phyloP scores from a whole-genome alignment of 495 filamentous ascomycete genomes.

The Cudoniella acicularis region DNA sequence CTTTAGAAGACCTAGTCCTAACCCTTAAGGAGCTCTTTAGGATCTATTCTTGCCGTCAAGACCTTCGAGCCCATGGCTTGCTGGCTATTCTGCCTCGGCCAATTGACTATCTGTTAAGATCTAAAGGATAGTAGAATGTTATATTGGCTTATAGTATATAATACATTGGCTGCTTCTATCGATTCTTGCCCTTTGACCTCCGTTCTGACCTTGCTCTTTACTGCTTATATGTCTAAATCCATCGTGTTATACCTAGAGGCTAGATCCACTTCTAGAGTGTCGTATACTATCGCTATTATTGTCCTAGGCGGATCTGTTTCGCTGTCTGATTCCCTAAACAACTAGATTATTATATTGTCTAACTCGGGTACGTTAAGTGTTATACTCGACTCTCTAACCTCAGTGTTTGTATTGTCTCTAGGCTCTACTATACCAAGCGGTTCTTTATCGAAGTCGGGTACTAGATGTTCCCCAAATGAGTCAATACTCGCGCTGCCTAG shows the following conservation, averaged over 20 bases:
- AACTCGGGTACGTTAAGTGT: too few relatives aligned
- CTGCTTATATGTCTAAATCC: conserved; percentile 1
- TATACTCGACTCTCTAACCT: too few relatives aligned
- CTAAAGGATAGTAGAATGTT: neutral
- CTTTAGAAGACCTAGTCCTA: conserved; percentile 11
- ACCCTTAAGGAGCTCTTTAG: neutral
- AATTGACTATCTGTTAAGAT: conserved; percentile 1
- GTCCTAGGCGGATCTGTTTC: too few relatives aligned
- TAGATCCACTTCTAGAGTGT: neutral
- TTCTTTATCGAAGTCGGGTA: conserved; percentile 1
- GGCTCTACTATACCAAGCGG: too few relatives aligned
- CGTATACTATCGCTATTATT: neutral
- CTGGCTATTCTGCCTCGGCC: too few relatives aligned
- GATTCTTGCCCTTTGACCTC: neutral
- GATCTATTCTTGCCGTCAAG: too few relatives aligned
- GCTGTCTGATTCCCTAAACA: neutral
- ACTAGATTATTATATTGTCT: neutral
- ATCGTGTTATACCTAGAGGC: conserved; percentile 6
- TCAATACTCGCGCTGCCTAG: neutral
- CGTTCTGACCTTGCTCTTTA: neutral
- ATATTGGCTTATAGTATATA: neutral
- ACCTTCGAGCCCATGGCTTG: too few relatives aligned
- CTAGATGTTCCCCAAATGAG: neutral
- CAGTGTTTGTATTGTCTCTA: too few relatives aligned
- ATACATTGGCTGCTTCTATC: conserved; percentile 7